Evolutionary conservation across 176 grass and related monocot genomes (phyloP).

Genomic region (Hordeum vulgare): MorexV3_pseudomolecules_assembly NC_058524.1:56563440-56563939

Average conservation of each 20-base stretch:
- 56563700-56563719: constrained; percentile 54
- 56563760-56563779: neutral
- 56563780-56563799: constrained; percentile 28
- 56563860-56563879: neutral
- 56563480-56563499: neutral
- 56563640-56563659: constrained; percentile 94
- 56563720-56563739: constrained; percentile 70
- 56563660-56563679: constrained; percentile 50
- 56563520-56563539: constrained; percentile 80
- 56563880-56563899: neutral
- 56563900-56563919: too few relatives aligned
- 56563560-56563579: constrained; percentile 79
- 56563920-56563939: neutral
- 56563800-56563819: constrained; percentile 64
- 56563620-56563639: constrained; percentile 67
- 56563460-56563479: neutral
- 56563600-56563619: constrained; percentile 72
- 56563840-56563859: neutral
- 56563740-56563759: constrained; percentile 29
- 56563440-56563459: neutral
- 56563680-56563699: constrained; percentile 73
- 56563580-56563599: constrained; percentile 88
- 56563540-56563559: constrained; percentile 34
- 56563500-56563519: constrained; percentile 23
- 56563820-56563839: neutral